Percentiles rank a stretch among this genome's conserved stretches.
These are phyloP conservation scores for Leptographium galeiforme DNA, from an alignment of 2,329 filamentous ascomycete species.

Conservation along the genomic window DNA sequence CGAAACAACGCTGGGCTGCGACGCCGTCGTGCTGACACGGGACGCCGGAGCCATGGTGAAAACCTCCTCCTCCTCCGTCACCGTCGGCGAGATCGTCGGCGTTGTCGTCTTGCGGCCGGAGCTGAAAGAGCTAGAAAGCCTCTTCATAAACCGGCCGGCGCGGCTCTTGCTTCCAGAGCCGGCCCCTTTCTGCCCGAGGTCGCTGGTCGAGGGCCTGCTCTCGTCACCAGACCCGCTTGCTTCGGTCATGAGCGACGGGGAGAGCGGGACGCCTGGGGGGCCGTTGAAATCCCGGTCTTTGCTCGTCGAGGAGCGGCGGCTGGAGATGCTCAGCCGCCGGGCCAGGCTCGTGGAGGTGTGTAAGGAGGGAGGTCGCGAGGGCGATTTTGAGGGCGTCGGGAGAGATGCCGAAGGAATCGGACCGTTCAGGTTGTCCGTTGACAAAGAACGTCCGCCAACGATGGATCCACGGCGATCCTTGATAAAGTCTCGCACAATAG, in stretches of 20 bases:
- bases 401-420: constrained; percentile 13
- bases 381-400: constrained; percentile 24
- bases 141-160: constrained; percentile 43
- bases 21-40: constrained; percentile 8
- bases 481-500: constrained; percentile 46
- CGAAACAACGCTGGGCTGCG: constrained; percentile 37
- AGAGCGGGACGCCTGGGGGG: constrained; percentile 16
- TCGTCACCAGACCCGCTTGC: constrained; percentile 34
- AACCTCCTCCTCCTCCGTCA: constrained; percentile 33
- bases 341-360: constrained; percentile 37
- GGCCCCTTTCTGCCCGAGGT: constrained; percentile 18
- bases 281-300: constrained; percentile 23
- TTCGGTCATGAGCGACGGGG: constrained; percentile 30
- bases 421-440: constrained; percentile 26
- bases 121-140: constrained; percentile 40
- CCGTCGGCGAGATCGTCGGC: constrained; percentile 35
- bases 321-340: constrained; percentile 54
- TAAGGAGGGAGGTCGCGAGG: constrained; percentile 33
- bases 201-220: constrained; percentile 23
- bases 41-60: constrained; percentile 8
- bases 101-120: constrained; percentile 31
- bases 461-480: constrained; percentile 43
- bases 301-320: constrained; percentile 37
- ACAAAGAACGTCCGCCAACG: constrained; percentile 27
- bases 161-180: constrained; percentile 29